A percentile compares a stretch with the other conserved stretches of the same genome.
Evolutionary conservation across 2,329 filamentous ascomycete species (phyloP).

Genomic region (Paraphoma chrysanthemicola): DNA sequence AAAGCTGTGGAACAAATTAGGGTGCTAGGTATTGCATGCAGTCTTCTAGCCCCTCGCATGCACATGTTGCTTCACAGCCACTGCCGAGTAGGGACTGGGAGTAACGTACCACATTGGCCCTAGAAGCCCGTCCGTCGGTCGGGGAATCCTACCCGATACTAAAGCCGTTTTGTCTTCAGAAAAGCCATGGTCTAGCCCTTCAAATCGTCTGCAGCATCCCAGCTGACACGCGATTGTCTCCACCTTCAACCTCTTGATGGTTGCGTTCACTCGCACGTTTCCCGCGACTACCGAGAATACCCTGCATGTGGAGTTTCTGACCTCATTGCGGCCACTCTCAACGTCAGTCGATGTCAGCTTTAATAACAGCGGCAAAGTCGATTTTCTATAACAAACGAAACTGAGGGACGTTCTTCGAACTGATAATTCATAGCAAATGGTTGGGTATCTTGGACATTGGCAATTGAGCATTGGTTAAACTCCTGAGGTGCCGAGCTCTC

Average conservation of each 20-base stretch:
- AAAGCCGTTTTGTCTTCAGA: constrained; percentile 35
- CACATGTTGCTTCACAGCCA: constrained; percentile 33
- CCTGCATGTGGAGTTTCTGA: neutral
- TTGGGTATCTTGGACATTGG: constrained; percentile 12
- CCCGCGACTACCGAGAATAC: constrained; percentile 34
- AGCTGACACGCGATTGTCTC: constrained; percentile 38
- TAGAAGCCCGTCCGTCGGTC: constrained; percentile 31
- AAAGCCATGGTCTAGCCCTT: constrained; percentile 33
- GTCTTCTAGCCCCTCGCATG: constrained; percentile 37
- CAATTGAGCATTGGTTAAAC: constrained; percentile 6
- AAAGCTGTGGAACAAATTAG: constrained; percentile 40
- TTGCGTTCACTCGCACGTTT: constrained; percentile 26
- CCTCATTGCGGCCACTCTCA: too few species aligned
- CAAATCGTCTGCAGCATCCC: constrained; percentile 31
- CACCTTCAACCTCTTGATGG: constrained; percentile 25
- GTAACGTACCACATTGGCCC: constrained; percentile 31
- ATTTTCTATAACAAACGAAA: too few species aligned
- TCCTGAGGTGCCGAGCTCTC: constrained; percentile 15
- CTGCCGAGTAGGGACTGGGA: constrained; percentile 26
- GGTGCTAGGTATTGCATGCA: constrained; percentile 32
- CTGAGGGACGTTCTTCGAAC: too few species aligned
- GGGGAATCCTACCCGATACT: constrained; percentile 39
- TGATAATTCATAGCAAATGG: neutral
- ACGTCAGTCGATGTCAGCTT: too few species aligned
- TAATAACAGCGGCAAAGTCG: too few species aligned